Evolutionary conservation across 345 rosid genomes (phyloP).

Genomic region (Barbarea vulgaris): DNA sequence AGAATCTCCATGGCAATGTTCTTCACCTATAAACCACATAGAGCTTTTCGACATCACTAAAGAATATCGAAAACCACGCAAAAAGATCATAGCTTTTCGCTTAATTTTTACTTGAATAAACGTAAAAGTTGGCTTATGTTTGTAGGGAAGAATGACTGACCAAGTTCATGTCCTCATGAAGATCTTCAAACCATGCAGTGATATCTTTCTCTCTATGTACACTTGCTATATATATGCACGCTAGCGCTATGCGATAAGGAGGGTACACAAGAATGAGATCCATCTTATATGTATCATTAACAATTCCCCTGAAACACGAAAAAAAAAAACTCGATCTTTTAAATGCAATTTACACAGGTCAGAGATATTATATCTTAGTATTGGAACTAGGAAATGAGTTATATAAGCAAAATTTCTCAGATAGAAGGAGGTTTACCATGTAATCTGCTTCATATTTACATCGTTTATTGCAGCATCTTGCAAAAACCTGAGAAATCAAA

Average conservation of each 20-base stretch:
- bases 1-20: constrained; percentile 56
- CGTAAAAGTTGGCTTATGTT: not conserved
- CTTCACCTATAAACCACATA: no score
- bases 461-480: constrained; percentile 81
- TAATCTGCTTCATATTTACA: constrained; percentile 61
- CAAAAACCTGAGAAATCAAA: constrained; percentile 55
- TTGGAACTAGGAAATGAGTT: constrained; percentile 4
- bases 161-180: constrained; percentile 85
- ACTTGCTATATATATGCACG: constrained; percentile 85
- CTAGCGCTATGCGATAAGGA: constrained; percentile 83
- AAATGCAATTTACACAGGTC: not conserved
- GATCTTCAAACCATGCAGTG: constrained; percentile 96
- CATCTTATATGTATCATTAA: constrained; percentile 94
- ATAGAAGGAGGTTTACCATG: constrained; percentile 59
- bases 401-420: constrained; percentile 7
- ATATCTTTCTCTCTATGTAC: constrained; percentile 72
- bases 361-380: not conserved
- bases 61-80: not conserved
- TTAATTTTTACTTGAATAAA: not conserved
- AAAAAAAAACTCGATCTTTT: not conserved
- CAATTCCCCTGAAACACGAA: constrained; percentile 67
- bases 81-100: not conserved
- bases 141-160: constrained; percentile 51
- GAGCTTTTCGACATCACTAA: not conserved
- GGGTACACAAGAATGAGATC: constrained; percentile 91